These are phyloP conservation scores for Cyclotella distinguenda DNA, from an alignment of 108 stramenopile species.

Conservation along the genomic window DNA sequence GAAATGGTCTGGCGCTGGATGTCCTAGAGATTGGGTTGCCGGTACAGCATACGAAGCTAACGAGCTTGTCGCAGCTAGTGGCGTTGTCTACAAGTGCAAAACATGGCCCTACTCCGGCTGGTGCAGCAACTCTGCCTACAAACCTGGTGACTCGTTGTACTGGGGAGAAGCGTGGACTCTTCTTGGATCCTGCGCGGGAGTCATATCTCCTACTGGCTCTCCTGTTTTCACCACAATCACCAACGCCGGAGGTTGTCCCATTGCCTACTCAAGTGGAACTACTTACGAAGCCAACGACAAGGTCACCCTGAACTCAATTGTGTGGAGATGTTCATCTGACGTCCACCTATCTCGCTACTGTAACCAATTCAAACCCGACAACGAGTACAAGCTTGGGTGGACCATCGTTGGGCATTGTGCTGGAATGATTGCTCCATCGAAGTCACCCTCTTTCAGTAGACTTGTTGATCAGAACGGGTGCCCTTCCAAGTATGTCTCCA, in stretches of 20 bases:
- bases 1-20: conserved; percentile 1
- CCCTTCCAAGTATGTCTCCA: neutral
- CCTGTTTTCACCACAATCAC: neutral
- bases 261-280: neutral
- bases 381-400: no score
- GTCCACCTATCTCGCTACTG: no score
- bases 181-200: conserved; percentile 6
- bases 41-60: neutral
- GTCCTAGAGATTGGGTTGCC: neutral
- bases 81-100: conserved; percentile 4
- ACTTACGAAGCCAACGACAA: conserved; percentile 12
- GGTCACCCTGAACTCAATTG: neutral
- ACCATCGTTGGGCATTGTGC: neutral
- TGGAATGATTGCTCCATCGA: conserved; percentile 3
- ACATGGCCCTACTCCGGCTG: neutral
- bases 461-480: no score
- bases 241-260: conserved; percentile 6
- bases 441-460: neutral
- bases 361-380: no score
- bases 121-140: conserved; percentile 2
- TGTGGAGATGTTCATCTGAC: no score
- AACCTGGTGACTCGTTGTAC: conserved; percentile 1
- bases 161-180: conserved; percentile 11
- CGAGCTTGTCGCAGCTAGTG: neutral
- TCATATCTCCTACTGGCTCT: conserved; percentile 11